Percentiles rank a stretch among this genome's conserved stretches.
Evolutionary conservation across 2,329 filamentous ascomycete genomes (phyloP).

Genomic region (Penicillium oxalicum): DNA sequence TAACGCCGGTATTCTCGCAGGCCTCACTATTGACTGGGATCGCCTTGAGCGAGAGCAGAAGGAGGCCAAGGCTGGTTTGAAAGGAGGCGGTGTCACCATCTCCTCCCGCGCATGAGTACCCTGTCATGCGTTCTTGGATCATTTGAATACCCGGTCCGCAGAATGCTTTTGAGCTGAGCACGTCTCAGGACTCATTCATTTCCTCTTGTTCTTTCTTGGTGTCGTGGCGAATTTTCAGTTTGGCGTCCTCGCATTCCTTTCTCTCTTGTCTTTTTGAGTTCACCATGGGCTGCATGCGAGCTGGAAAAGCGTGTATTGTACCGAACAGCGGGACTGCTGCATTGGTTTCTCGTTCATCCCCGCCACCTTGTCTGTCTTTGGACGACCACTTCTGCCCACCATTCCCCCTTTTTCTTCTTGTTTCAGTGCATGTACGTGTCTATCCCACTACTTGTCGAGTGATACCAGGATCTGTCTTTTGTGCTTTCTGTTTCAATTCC

Average conservation of each 20-base stretch:
- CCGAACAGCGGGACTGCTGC: constrained; percentile 11
- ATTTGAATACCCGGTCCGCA: neutral
- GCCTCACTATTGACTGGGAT: constrained; percentile 36
- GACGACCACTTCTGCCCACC: neutral
- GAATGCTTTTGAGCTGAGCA: neutral
- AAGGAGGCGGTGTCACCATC: constrained; percentile 21
- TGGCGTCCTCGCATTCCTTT: constrained; percentile 8
- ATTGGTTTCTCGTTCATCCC: constrained; percentile 2
- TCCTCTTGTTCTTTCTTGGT: constrained; percentile 2
- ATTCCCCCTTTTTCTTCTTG: constrained; percentile 9
- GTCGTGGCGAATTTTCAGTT: constrained; percentile 9
- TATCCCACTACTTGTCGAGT: constrained; percentile 1
- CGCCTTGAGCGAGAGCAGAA: constrained; percentile 28
- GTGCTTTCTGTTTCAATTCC: constrained; percentile 4
- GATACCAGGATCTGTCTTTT: neutral
- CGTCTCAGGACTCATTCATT: constrained; percentile 10
- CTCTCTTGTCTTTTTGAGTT: constrained; percentile 1
- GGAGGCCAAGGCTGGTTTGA: constrained; percentile 19
- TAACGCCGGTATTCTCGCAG: constrained; percentile 18
- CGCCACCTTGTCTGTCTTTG: too few species aligned
- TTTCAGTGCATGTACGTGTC: neutral
- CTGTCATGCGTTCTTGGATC: neutral
- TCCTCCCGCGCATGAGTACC: constrained; percentile 20
- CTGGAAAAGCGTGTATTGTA: constrained; percentile 18
- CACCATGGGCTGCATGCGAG: constrained; percentile 4